Evolutionary conservation across 768 basidiomycete species (phyloP), one percentile per base, ranked within the genome.

Genomic region (Termitomyces heimii): DNA sequence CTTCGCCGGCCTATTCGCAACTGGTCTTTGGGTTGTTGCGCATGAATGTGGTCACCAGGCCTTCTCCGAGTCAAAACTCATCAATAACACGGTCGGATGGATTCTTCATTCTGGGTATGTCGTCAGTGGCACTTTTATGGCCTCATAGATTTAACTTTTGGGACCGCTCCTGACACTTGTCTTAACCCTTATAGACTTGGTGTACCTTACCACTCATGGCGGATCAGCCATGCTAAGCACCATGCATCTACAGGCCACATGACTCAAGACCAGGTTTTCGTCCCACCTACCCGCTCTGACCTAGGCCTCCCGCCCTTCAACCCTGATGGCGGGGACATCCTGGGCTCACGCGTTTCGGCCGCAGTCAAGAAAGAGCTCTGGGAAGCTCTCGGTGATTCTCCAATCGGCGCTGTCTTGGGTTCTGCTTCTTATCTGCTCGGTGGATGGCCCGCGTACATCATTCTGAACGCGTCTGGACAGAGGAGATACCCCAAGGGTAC

Each of bases 41-140:
- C 94, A 96, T 68, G 94, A 98, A 73, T 94, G 92, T 64, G 96
- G 96, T 31, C 96, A 99, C 71, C 94, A 96, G 71, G 90, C 92
- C 0, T 99, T 93, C 78, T 98, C 94, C 1, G 86, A 94, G 62
- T 94, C 87, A 53, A 96, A 95, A 77, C 69, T 77, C 31, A 80
- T 97, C 73, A 98, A 98, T 79, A 92, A 98, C 79, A 73, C 83
- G 45, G 90, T 94, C 56, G 96, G 96, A 12, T 96, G 90, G 88
- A 67, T 96, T 59, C 78, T 98, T 32, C 96, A 98, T 72, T 96
- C 94, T 45, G 82, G 81, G 92, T 92, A 68, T 60, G 88, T 68
- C 37, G 26, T 40, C 20, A 3, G 35, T 12, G 6, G 10, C 5
- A n/a, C 14, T 42, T 58, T 53, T 22, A 14, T 54, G 16, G 29